These are phyloP conservation scores for Lactuca sativa DNA, from an alignment of 129 eudicot species.

Conservation along the genomic window DNA sequence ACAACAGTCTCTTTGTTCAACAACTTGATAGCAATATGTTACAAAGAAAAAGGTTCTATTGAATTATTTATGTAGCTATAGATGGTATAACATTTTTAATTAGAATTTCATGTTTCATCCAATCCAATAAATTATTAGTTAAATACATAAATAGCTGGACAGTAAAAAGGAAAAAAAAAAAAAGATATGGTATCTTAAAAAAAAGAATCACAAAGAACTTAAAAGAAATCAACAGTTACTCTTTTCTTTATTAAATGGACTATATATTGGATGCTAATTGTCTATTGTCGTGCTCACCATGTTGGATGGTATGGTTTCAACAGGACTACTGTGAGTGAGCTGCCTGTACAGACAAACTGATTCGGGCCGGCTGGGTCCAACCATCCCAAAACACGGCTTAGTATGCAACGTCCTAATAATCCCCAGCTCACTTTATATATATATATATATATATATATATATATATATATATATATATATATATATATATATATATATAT, in stretches of 20 bases:
- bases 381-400: conserved; percentile 15
- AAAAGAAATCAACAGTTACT: neutral
- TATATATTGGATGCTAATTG: conserved; percentile 15
- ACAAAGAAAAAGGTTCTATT: too few relatives aligned
- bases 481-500: too few relatives aligned
- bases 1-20: too few relatives aligned
- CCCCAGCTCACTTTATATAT: conserved; percentile 11
- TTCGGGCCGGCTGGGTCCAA: conserved; percentile 18
- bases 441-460: neutral
- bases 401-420: conserved; percentile 4
- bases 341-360: conserved; percentile 7
- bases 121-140: too few relatives aligned
- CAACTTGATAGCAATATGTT: too few relatives aligned
- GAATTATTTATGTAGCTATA: neutral
- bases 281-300: conserved; percentile 13
- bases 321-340: neutral
- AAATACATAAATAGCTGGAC: too few relatives aligned
- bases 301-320: conserved; percentile 3
- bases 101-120: neutral
- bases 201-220: too few relatives aligned
- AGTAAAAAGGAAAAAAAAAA: too few relatives aligned
- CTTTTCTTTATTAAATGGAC: neutral
- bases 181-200: neutral
- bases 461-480: too few relatives aligned
- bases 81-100: neutral